Percentiles rank a stretch among this genome's conserved stretches.
These are phyloP conservation scores for Eremochloa ophiuroides DNA, from an alignment of 176 grass and related monocot species.

Conservation along the genomic window DNA sequence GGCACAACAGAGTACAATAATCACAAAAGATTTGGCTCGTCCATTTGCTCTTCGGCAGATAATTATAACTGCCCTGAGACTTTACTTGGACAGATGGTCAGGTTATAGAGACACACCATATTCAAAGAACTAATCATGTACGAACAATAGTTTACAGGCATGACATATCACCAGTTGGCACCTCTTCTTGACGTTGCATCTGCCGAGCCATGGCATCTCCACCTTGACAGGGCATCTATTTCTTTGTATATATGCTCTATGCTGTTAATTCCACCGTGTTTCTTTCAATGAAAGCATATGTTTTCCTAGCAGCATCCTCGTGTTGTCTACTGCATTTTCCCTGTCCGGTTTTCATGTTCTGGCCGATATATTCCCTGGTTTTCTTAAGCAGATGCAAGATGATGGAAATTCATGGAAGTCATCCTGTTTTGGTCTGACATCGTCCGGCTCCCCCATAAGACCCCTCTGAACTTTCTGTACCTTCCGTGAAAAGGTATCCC, in stretches of 20 bases:
- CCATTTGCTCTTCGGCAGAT: not conserved
- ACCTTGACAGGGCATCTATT: not conserved
- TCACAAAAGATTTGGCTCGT: not conserved
- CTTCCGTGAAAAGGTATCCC: slow-evolving; percentile 55
- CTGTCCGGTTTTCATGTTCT: not conserved
- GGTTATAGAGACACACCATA: not conserved
- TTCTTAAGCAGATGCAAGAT: slow-evolving; percentile 68
- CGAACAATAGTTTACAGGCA: slow-evolving; percentile 28
- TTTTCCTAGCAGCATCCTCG: not conserved
- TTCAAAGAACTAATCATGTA: not conserved
- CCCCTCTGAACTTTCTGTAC: slow-evolving; percentile 60
- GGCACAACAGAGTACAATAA: not conserved
- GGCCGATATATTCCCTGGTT: slow-evolving; percentile 20
- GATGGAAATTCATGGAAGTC: slow-evolving; percentile 94
- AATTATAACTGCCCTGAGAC: not conserved
- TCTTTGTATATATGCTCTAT: not conserved
- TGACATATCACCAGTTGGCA: not conserved
- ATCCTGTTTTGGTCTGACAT: slow-evolving; percentile 61
- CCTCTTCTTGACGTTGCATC: not conserved
- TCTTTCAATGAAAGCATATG: slow-evolving; percentile 4
- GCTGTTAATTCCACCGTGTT: not conserved
- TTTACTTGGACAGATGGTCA: not conserved
- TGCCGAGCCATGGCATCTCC: not conserved
- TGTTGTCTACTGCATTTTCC: not conserved
- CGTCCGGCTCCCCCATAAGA: slow-evolving; percentile 81